phyloP scores from a whole-genome alignment of 306 rosid species.

The Geum urbanum region DNA sequence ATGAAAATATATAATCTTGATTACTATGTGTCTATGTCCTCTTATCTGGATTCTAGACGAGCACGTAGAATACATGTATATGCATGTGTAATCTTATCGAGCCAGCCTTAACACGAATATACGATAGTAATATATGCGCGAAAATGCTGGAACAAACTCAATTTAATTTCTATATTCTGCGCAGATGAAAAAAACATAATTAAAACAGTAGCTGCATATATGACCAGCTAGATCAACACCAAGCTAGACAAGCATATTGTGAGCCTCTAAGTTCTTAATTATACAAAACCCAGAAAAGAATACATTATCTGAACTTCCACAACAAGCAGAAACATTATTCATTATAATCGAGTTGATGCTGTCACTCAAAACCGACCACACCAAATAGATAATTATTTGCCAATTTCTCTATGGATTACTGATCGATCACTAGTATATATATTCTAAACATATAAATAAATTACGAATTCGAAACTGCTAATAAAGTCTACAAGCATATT shows the following conservation, averaged over 20 bases:
- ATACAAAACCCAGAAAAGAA: background rate
- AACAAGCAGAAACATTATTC: background rate
- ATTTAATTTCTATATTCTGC: background rate
- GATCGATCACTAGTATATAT: too few relatives aligned
- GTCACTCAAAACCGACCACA: background rate
- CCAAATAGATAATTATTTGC: background rate
- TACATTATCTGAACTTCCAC: background rate
- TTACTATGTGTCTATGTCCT: background rate
- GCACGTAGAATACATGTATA: background rate
- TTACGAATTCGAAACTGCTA: too few relatives aligned
- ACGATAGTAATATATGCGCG: too few relatives aligned
- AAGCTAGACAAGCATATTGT: background rate
- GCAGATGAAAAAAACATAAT: background rate
- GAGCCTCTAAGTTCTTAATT: background rate
- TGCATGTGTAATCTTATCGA: background rate
- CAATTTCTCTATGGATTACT: background rate
- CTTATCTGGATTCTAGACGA: background rate
- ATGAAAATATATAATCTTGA: background rate
- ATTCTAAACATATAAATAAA: too few relatives aligned
- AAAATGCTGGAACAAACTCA: background rate
- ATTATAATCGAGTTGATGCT: background rate
- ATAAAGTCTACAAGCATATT: too few relatives aligned
- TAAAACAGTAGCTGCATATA: too few relatives aligned
- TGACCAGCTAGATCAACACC: background rate
- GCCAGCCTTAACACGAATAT: background rate